Evolutionary conservation across 441 rosid species (phyloP).

Genomic region (Adansonia madagascariensis): DNA sequence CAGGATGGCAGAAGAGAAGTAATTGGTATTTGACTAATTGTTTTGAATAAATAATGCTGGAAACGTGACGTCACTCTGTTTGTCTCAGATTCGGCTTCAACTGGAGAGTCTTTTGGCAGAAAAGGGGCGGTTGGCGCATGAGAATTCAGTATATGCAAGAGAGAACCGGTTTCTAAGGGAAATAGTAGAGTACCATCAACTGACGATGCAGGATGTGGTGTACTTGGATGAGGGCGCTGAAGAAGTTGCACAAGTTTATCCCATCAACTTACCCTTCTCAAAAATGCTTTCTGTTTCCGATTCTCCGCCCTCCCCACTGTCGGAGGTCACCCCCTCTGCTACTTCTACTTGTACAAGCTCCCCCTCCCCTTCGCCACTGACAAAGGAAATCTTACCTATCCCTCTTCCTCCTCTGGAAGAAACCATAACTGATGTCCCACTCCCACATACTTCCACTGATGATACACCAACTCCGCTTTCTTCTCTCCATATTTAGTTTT

Average conservation of each 20-base stretch:
- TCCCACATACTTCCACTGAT: constrained; percentile 21
- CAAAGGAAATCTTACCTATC: not conserved
- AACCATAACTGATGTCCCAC: no score
- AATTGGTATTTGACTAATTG: not conserved
- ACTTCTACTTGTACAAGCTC: not conserved
- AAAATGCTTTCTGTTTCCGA: constrained; percentile 44
- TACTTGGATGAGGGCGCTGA: constrained; percentile 77
- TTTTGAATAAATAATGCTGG: not conserved
- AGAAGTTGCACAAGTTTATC: constrained; percentile 79
- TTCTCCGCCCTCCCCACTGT: constrained; percentile 41
- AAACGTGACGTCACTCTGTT: not conserved
- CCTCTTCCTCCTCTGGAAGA: no score
- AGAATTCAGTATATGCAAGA: constrained; percentile 72
- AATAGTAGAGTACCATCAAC: constrained; percentile 92
- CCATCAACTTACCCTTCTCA: constrained; percentile 38
- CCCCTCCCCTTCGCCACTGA: not conserved
- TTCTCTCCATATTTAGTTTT: constrained; percentile 26
- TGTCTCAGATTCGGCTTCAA: constrained; percentile 80
- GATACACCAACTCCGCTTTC: constrained; percentile 13
- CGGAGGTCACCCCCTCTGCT: constrained; percentile 31
- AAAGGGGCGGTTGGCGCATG: constrained; percentile 89
- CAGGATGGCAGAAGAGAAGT: not conserved
- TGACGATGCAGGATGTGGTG: constrained; percentile 88
- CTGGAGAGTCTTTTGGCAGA: constrained; percentile 89
- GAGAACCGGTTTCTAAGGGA: constrained; percentile 88